These are phyloP conservation scores for Babesia microti DNA, from an alignment of 169 alveolate species.

Conservation along the genomic window DNA sequence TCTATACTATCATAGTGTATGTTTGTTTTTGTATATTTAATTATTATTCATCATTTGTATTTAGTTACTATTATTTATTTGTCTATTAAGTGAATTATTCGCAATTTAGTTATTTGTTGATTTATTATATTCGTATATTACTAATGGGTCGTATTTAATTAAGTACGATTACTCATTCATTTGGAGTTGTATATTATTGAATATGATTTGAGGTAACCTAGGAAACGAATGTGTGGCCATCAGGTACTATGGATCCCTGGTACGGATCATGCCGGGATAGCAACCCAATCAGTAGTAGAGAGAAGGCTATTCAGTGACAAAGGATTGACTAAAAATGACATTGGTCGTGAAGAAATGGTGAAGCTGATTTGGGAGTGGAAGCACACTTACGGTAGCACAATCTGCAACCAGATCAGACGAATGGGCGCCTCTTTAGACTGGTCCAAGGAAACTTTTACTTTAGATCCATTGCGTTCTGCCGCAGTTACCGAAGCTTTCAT, in stretches of 20 bases:
- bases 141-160: not conserved
- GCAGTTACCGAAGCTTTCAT: slow-evolving; percentile 96
- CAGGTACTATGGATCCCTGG: slow-evolving; percentile 98
- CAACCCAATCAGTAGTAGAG: slow-evolving; percentile 98
- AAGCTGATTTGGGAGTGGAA: slow-evolving; percentile 96
- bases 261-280: slow-evolving; percentile 97
- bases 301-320: slow-evolving; percentile 83
- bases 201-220: not conserved
- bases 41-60: not conserved
- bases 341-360: slow-evolving; percentile 90
- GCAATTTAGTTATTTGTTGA: not conserved
- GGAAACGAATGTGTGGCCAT: slow-evolving; percentile 90
- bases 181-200: not conserved
- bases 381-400: slow-evolving; percentile 87
- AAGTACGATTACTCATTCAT: not conserved
- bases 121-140: not conserved
- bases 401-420: slow-evolving; percentile 77
- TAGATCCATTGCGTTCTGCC: slow-evolving; percentile 78
- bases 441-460: slow-evolving; percentile 94
- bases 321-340: slow-evolving; percentile 85
- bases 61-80: not conserved
- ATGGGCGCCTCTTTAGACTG: slow-evolving; percentile 92
- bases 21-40: not conserved
- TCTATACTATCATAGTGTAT: not conserved
- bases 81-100: not conserved